These are phyloP conservation scores for Aspergillus wentii DNA, from an alignment of 495 filamentous ascomycete genomes.

Conservation along the genomic window DNA sequence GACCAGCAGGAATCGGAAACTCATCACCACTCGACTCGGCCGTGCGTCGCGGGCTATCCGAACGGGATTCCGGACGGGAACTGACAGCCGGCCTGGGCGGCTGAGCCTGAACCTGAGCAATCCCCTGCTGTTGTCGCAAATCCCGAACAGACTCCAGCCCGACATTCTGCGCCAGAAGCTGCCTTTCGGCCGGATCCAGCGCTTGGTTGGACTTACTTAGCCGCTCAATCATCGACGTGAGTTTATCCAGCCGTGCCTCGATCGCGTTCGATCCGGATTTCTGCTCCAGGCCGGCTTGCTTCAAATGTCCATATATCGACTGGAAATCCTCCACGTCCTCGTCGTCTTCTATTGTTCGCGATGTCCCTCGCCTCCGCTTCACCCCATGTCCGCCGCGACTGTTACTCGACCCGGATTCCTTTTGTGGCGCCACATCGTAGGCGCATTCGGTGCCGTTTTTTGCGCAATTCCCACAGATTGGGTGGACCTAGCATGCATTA, in stretches of 20 bases:
- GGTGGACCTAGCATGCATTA: slow-evolving; percentile 30
- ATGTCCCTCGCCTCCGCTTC: slow-evolving; percentile 31
- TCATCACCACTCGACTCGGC: slow-evolving; percentile 38
- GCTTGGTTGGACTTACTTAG: slow-evolving; percentile 29
- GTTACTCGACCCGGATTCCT: slow-evolving; percentile 13
- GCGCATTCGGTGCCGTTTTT: slow-evolving; percentile 41
- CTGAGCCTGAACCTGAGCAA: slow-evolving; percentile 13
- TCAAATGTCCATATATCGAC: slow-evolving; percentile 33
- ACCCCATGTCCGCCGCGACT: slow-evolving; percentile 20
- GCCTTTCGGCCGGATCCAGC: slow-evolving; percentile 19
- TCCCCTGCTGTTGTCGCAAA: too few relatives aligned
- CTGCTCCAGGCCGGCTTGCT: slow-evolving; percentile 20
- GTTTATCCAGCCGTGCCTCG: slow-evolving; percentile 39
- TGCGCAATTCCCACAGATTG: slow-evolving; percentile 42
- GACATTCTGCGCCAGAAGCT: slow-evolving; percentile 17
- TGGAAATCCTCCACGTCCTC: slow-evolving; percentile 34
- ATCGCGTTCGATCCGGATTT: slow-evolving; percentile 32
- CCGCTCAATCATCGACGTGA: slow-evolving; percentile 42
- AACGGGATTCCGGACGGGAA: slow-evolving; percentile 11
- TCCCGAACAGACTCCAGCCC: slow-evolving; percentile 14
- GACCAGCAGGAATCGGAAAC: slow-evolving; percentile 42
- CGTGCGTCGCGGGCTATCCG: slow-evolving; percentile 31
- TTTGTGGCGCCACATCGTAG: slow-evolving; percentile 34
- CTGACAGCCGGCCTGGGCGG: slow-evolving; percentile 9
- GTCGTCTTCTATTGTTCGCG: slow-evolving; percentile 28